Evolutionary conservation across 371 early-diverging fungal species (phyloP).

Genomic region (Rhizopus arrhizus): DNA sequence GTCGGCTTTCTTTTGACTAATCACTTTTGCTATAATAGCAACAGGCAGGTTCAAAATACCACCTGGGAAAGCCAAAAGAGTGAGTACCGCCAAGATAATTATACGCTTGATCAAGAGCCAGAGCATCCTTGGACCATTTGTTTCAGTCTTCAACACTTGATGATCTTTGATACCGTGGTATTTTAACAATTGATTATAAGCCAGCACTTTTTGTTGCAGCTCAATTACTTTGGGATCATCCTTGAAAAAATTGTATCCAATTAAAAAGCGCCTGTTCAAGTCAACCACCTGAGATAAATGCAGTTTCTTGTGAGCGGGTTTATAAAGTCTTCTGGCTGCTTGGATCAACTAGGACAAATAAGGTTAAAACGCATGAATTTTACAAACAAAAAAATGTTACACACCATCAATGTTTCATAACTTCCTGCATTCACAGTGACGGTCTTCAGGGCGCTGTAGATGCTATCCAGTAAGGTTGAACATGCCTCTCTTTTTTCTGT

Average conservation of each 20-base stretch:
- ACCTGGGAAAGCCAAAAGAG: slow-evolving; percentile 77
- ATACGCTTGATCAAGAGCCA: slow-evolving; percentile 63
- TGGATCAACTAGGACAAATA: slow-evolving; percentile 68
- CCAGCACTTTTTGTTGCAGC: slow-evolving; percentile 66
- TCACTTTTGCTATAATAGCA: slow-evolving; percentile 64
- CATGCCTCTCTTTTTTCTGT: slow-evolving; percentile 78
- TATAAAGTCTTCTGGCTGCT: slow-evolving; percentile 88
- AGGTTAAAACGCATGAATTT: background rate
- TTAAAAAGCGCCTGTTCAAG: slow-evolving; percentile 84
- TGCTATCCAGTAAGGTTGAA: slow-evolving; percentile 69
- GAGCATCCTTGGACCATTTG: slow-evolving; percentile 57
- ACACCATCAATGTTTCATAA: slow-evolving; percentile 87
- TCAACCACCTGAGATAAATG: slow-evolving; percentile 78
- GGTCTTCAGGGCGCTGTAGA: slow-evolving; percentile 73
- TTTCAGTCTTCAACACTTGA: slow-evolving; percentile 80
- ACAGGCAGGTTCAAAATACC: slow-evolving; percentile 78
- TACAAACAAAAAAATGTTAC: background rate
- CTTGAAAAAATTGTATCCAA: slow-evolving; percentile 75
- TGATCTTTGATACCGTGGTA: slow-evolving; percentile 92
- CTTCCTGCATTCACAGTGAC: slow-evolving; percentile 92
- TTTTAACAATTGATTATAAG: slow-evolving; percentile 82
- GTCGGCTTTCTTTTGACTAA: slow-evolving; percentile 75
- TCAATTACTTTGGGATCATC: slow-evolving; percentile 77
- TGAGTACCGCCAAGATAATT: slow-evolving; percentile 63
- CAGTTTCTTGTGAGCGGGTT: slow-evolving; percentile 77